Conservation (phyloP, 2,329 filamentous ascomycete species). For the Zymoseptoria pseudotritici region DNA sequence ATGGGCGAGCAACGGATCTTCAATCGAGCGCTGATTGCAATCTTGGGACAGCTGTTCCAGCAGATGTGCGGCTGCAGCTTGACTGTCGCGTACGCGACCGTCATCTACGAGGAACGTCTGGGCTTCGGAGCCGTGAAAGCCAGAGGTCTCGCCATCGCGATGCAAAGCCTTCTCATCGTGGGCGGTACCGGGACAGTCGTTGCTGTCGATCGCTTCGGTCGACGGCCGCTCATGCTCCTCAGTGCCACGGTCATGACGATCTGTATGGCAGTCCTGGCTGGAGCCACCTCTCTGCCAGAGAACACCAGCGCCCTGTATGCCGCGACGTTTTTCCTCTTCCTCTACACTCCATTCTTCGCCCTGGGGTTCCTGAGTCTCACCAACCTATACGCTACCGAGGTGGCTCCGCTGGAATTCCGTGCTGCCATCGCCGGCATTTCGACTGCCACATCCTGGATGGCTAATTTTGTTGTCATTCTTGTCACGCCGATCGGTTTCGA, state of each 20-base stretch:
- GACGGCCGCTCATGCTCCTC: slow-evolving; percentile 18
- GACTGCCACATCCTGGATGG: slow-evolving; percentile 47
- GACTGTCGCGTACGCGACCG: slow-evolving; percentile 5
- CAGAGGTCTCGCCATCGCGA: slow-evolving; percentile 1
- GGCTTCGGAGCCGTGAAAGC: slow-evolving; percentile 8
- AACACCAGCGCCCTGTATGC: slow-evolving; percentile 4
- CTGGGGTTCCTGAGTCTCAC: slow-evolving; percentile 20
- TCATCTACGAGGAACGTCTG: slow-evolving; percentile 8
- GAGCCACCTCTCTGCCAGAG: neutral
- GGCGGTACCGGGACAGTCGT: neutral
- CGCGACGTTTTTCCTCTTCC: slow-evolving; percentile 17
- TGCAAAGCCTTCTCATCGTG: neutral
- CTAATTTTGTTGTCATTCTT: slow-evolving; percentile 5
- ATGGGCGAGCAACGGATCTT: slow-evolving; percentile 10
- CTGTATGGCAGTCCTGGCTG: slow-evolving; percentile 17
- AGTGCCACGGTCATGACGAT: slow-evolving; percentile 15
- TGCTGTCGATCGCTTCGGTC: slow-evolving; percentile 17
- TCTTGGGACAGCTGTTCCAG: slow-evolving; percentile 6
- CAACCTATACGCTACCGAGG: slow-evolving; percentile 17
- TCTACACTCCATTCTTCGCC: slow-evolving; percentile 18
- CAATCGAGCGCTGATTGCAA: slow-evolving; percentile 6
- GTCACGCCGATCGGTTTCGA: slow-evolving; percentile 30
- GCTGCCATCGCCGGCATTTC: slow-evolving; percentile 22
- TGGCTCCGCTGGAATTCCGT: slow-evolving; percentile 17
- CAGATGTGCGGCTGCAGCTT: slow-evolving; percentile 6